These are phyloP conservation scores for Chloris gayana DNA, from an alignment of 176 grass and related monocot genomes.

Conservation along the genomic window DNA sequence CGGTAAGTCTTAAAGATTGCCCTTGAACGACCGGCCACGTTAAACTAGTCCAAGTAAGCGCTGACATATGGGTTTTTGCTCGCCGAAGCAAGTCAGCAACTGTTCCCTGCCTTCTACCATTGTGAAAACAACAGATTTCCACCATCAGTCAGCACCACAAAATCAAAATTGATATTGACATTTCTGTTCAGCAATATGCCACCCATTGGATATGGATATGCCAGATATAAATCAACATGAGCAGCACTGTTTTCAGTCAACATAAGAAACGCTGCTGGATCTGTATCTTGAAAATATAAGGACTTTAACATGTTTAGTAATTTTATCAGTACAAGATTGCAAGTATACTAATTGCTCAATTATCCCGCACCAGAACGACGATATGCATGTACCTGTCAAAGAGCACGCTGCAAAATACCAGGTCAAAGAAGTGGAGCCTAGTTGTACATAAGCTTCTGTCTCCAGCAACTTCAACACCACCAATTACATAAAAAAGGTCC, in stretches of 20 bases:
- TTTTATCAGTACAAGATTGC: background rate
- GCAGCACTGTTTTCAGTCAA: background rate
- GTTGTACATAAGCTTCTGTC: slow-evolving; percentile 1
- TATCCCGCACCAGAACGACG: slow-evolving; percentile 5
- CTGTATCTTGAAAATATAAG: background rate
- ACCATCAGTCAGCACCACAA: background rate
- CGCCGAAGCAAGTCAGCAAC: background rate
- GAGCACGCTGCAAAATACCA: background rate
- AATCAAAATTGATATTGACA: background rate
- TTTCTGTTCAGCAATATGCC: slow-evolving; percentile 21
- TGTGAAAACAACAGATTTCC: background rate
- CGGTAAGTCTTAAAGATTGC: background rate
- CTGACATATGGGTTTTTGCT: background rate
- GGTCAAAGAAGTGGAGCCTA: slow-evolving; percentile 46
- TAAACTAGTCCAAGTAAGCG: slow-evolving; percentile 24
- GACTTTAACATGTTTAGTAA: background rate
- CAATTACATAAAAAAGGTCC: slow-evolving; percentile 22
- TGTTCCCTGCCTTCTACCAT: slow-evolving; percentile 12
- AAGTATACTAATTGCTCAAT: no score
- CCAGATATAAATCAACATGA: slow-evolving; percentile 20
- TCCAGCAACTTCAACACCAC: background rate
- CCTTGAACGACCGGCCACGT: background rate
- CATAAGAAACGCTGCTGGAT: background rate
- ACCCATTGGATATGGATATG: background rate
- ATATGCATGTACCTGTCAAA: slow-evolving; percentile 7